These are phyloP conservation scores for Yamadazyma dendronema DNA, from an alignment of 1,139 yeast species.

Conservation along the genomic window DNA sequence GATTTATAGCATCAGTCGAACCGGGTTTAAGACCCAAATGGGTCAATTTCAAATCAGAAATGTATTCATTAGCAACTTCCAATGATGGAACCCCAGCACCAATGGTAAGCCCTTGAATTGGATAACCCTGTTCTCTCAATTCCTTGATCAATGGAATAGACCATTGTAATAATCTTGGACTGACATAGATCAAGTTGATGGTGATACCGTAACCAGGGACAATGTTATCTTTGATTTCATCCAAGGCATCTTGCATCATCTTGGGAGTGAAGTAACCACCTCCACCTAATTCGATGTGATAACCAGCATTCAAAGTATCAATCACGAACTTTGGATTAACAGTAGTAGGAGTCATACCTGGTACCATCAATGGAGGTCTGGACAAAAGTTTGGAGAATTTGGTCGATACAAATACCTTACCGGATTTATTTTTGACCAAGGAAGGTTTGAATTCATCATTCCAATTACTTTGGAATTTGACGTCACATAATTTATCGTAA, in stretches of 20 bases:
- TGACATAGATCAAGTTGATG: slow-evolving; percentile 89
- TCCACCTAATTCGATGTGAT: slow-evolving; percentile 96
- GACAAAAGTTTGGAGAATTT: slow-evolving; percentile 90
- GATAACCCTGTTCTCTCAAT: slow-evolving; percentile 88
- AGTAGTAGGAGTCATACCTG: slow-evolving; percentile 99
- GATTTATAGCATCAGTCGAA: slow-evolving; percentile 87
- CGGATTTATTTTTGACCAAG: slow-evolving; percentile 68
- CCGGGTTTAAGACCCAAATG: slow-evolving; percentile 98
- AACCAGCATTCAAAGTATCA: slow-evolving; percentile 93
- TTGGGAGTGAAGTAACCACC: slow-evolving; percentile 90
- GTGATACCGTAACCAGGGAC: slow-evolving; percentile 89
- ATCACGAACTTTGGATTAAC: slow-evolving; percentile 92
- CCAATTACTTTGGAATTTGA: slow-evolving; percentile 91
- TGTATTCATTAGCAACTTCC: slow-evolving; percentile 96
- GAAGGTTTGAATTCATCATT: slow-evolving; percentile 83
- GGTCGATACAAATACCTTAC: slow-evolving; percentile 84
- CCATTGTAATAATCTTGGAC: slow-evolving; percentile 98
- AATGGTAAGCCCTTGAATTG: slow-evolving; percentile 91
- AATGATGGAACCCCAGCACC: slow-evolving; percentile 99
- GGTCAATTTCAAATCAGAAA: slow-evolving; percentile 86
- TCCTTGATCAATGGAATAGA: slow-evolving; percentile 93
- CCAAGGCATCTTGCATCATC: slow-evolving; percentile 72
- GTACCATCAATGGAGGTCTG: slow-evolving; percentile 94
- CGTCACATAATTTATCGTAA: slow-evolving; percentile 50
- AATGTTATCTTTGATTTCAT: slow-evolving; percentile 61